Conservation (phyloP, 345 rosid species). For the Eucalyptus curtisii region DNA sequence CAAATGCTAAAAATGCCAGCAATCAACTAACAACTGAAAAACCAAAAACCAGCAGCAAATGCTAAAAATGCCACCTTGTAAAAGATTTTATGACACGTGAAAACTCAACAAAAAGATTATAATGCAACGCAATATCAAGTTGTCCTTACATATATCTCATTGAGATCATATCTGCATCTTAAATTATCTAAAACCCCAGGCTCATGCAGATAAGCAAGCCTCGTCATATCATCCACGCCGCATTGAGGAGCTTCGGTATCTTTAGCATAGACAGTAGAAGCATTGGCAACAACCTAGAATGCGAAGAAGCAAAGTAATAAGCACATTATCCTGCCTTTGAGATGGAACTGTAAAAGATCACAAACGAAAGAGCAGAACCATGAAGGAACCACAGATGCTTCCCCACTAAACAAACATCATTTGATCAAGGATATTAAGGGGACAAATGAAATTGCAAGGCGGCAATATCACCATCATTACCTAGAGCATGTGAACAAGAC, state of each 20-base stretch:
- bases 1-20: neutral
- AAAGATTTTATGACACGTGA: neutral
- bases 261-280: slow-evolving; percentile 48
- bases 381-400: neutral
- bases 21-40: neutral
- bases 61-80: neutral
- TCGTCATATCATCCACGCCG: slow-evolving; percentile 98
- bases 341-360: neutral
- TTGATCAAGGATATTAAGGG: neutral
- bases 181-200: slow-evolving; percentile 93
- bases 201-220: slow-evolving; percentile 89
- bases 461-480: neutral
- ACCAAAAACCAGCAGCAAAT: neutral
- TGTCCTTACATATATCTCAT: slow-evolving; percentile 89
- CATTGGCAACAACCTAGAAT: slow-evolving; percentile 54
- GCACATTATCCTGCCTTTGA: neutral
- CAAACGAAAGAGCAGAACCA: neutral
- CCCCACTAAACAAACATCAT: neutral
- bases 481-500: neutral
- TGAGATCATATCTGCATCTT: slow-evolving; percentile 50
- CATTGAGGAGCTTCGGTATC: slow-evolving; percentile 81
- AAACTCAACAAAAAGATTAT: neutral
- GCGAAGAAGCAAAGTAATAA: neutral
- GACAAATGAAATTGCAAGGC: neutral
- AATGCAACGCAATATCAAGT: neutral